Conservation (phyloP, 1,284 basidiomycete genomes). For the Microbotryum saponariae region DNA sequence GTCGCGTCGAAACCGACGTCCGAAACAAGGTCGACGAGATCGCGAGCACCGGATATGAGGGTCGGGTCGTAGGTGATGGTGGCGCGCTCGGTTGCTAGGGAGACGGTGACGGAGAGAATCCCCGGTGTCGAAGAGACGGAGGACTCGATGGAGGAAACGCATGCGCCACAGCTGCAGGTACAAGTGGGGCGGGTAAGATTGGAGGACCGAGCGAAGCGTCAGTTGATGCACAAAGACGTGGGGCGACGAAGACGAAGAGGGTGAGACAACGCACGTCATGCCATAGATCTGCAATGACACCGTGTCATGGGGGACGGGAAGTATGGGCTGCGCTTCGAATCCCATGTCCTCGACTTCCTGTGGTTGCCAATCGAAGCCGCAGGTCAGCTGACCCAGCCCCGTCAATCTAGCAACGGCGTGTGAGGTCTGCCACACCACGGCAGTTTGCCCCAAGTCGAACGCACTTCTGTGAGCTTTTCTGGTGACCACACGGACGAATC, state of each 20-base stretch:
- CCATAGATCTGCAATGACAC: slow-evolving; percentile 74
- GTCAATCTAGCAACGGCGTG: background rate
- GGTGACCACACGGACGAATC: slow-evolving; percentile 70
- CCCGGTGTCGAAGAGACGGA: slow-evolving; percentile 65
- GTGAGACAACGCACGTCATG: slow-evolving; percentile 65
- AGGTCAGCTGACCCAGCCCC: background rate
- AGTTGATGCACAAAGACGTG: too few relatives aligned
- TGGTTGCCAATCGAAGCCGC: background rate
- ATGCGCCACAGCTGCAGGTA: slow-evolving; percentile 46
- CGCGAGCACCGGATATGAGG: slow-evolving; percentile 61
- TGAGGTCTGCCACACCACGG: background rate
- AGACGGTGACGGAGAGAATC: slow-evolving; percentile 62
- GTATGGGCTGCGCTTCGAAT: slow-evolving; percentile 74
- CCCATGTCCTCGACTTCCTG: slow-evolving; percentile 88
- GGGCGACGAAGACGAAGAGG: background rate
- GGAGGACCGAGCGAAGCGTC: too few relatives aligned
- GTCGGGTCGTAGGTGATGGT: slow-evolving; percentile 68
- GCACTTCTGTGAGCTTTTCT: slow-evolving; percentile 66
- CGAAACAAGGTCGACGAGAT: slow-evolving; percentile 77
- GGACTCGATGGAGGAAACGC: slow-evolving; percentile 67
- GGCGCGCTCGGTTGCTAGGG: slow-evolving; percentile 63
- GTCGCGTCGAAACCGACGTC: slow-evolving; percentile 86
- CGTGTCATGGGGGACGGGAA: slow-evolving; percentile 54
- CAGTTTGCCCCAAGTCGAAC: slow-evolving; percentile 32
- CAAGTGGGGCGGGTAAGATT: background rate